Evolutionary conservation across 2,329 filamentous ascomycete species (phyloP).

Genomic region (Pyricularia grisea): DNA sequence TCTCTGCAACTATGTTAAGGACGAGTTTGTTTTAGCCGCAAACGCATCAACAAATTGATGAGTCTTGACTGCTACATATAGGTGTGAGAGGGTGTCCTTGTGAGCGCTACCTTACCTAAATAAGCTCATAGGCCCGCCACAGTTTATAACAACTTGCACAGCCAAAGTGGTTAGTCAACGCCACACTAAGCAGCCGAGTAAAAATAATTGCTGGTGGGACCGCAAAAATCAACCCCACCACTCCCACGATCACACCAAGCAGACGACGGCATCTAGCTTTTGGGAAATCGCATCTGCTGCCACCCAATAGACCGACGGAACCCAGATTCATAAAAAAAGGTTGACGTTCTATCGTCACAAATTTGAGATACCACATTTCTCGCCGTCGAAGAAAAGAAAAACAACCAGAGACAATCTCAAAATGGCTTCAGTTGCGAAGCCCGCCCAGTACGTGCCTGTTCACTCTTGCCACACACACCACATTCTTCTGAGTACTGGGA

Average conservation of each 20-base stretch:
- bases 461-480: not conserved
- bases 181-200: not conserved
- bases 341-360: not conserved
- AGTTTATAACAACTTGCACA: not conserved
- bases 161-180: not conserved
- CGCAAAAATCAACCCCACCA: conserved; percentile 4
- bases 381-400: not conserved
- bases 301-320: not conserved
- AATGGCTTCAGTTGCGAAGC: not conserved
- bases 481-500: not conserved
- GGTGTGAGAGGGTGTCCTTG: not conserved
- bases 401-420: not conserved
- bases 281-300: not conserved
- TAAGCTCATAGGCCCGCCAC: not conserved
- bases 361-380: not conserved
- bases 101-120: not conserved
- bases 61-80: not conserved
- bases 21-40: too few species aligned
- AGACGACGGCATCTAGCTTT: conserved; percentile 1
- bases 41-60: not conserved
- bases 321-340: not conserved
- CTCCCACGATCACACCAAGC: not conserved
- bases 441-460: not conserved
- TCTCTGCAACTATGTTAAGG: too few species aligned
- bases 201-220: conserved; percentile 6